A percentile compares a stretch with the other conserved stretches of the same genome.
These are phyloP conservation scores for Petrea volubilis DNA, from an alignment of 257 asterid species.

Conservation along the genomic window DNA sequence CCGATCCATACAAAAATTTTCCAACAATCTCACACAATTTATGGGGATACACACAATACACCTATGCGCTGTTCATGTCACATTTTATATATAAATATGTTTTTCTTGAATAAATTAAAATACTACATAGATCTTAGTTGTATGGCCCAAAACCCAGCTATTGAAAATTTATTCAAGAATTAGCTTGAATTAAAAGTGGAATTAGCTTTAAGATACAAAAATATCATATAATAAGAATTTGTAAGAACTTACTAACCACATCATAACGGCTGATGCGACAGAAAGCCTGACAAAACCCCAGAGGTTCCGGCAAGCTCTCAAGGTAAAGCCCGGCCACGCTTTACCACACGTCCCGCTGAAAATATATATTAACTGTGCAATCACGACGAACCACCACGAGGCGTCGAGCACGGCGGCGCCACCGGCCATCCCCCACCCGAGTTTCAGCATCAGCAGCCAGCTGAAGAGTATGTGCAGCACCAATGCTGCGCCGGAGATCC, in stretches of 20 bases:
- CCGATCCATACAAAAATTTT: too few relatives aligned
- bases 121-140: too few relatives aligned
- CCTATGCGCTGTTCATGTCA: too few relatives aligned
- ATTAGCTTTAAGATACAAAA: too few relatives aligned
- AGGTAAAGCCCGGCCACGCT: constrained; percentile 62
- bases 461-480: constrained; percentile 39
- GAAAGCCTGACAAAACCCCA: constrained; percentile 52
- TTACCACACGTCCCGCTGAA: constrained; percentile 50
- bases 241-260: constrained; percentile 45
- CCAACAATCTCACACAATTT: too few relatives aligned
- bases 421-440: constrained; percentile 54
- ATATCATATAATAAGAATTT: too few relatives aligned
- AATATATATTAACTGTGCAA: constrained; percentile 46
- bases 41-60: too few relatives aligned
- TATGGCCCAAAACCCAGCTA: too few relatives aligned
- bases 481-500: constrained; percentile 40
- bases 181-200: too few relatives aligned
- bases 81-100: too few relatives aligned
- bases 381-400: constrained; percentile 64
- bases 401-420: constrained; percentile 44
- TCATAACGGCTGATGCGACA: constrained; percentile 59
- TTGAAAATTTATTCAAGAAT: too few relatives aligned
- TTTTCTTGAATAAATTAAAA: too few relatives aligned
- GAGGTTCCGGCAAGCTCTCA: constrained; percentile 42
- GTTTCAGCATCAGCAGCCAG: constrained; percentile 55